Percentiles rank a stretch among this genome's conserved stretches.
These are phyloP conservation scores for Daldinia concentrica DNA, from an alignment of 495 filamentous ascomycete species.

Conservation along the genomic window DNA sequence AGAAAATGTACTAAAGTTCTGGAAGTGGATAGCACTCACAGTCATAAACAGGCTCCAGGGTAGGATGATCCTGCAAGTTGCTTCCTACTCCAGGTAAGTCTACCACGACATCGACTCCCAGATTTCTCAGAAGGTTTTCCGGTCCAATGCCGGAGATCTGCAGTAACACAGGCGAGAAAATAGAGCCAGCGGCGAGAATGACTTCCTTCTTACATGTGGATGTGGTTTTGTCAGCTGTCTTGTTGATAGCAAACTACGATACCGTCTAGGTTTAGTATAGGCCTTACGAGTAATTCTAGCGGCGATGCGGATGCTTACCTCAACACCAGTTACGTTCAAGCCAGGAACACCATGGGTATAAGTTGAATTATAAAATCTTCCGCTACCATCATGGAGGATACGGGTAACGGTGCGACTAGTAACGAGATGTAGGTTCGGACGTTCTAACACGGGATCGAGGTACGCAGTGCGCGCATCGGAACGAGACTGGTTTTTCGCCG, in stretches of 20 bases:
- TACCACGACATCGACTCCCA: constrained; percentile 45
- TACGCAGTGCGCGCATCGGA: constrained; percentile 61
- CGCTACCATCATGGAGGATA: constrained; percentile 44
- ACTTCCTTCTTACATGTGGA: constrained; percentile 55
- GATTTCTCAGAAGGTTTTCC: constrained; percentile 37
- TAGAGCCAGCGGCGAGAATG: constrained; percentile 63
- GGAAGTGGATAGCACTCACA: constrained; percentile 38
- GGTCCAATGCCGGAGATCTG: constrained; percentile 67
- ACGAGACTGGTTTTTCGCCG: constrained; percentile 58
- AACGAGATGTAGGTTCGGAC: constrained; percentile 58
- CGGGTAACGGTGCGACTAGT: constrained; percentile 56
- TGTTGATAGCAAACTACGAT: constrained; percentile 39
- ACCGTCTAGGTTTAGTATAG: constrained; percentile 28
- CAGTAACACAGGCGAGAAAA: constrained; percentile 63
- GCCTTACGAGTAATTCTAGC: neutral
- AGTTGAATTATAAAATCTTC: constrained; percentile 50
- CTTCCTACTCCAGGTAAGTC: constrained; percentile 54
- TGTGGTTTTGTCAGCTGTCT: constrained; percentile 21
- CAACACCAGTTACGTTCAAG: constrained; percentile 37
- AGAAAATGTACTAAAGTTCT: constrained; percentile 1
- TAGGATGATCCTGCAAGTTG: constrained; percentile 54
- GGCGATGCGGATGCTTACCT: constrained; percentile 19
- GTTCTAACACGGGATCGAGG: constrained; percentile 52
- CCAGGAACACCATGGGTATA: constrained; percentile 39
- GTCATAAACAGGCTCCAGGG: constrained; percentile 48